Evolutionary conservation across 441 rosid species (phyloP).

Genomic region (Pelargonium hybrid): DNA sequence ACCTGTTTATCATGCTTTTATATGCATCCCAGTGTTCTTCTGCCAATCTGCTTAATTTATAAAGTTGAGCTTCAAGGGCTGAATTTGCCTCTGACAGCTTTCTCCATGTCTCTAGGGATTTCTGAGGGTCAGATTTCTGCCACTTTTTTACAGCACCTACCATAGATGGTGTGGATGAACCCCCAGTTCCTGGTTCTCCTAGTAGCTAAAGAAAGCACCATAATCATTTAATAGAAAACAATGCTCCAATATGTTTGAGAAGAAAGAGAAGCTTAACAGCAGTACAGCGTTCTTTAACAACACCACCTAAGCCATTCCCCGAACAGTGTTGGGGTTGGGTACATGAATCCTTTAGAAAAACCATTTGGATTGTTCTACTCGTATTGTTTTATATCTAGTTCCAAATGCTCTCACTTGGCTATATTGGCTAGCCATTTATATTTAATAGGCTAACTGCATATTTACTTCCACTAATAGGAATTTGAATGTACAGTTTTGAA

Average conservation of each 20-base stretch:
- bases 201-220: conserved; percentile 44
- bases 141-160: conserved; percentile 95
- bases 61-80: conserved; percentile 60
- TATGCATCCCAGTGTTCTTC: conserved; percentile 62
- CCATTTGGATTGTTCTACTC: too few relatives aligned
- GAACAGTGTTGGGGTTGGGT: too few relatives aligned
- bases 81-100: conserved; percentile 66
- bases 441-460: not conserved
- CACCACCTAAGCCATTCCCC: too few relatives aligned
- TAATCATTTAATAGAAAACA: conserved; percentile 13
- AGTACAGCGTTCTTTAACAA: not conserved
- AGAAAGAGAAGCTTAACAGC: not conserved
- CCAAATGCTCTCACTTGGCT: not conserved
- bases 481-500: too few relatives aligned
- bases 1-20: conserved; percentile 42
- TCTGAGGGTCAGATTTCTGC: conserved; percentile 75
- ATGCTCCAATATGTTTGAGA: conserved; percentile 9
- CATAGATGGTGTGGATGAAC: conserved; percentile 96
- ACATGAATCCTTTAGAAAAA: too few relatives aligned
- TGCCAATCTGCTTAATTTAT: conserved; percentile 56
- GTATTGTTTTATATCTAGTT: too few relatives aligned
- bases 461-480: not conserved
- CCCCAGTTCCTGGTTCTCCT: conserved; percentile 94
- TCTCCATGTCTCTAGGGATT: conserved; percentile 64
- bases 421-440: not conserved